Conservation (phyloP, 345 rosid genomes). For the Mangifera indica region DNA sequence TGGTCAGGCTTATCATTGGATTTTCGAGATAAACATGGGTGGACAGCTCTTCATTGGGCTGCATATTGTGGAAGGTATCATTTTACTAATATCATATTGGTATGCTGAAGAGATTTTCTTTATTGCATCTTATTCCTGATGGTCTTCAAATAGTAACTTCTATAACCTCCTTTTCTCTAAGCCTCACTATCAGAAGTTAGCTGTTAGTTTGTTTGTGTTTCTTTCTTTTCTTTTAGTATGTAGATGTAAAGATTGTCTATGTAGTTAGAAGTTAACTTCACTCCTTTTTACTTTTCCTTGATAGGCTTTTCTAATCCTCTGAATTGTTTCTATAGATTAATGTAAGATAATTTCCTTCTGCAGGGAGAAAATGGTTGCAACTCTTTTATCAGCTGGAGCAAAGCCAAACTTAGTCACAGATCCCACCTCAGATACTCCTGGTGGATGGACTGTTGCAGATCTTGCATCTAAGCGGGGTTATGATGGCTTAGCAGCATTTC, state of each 20-base stretch:
- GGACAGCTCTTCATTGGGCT: slow-evolving; percentile 99
- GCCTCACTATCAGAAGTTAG: not conserved
- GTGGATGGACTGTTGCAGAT: slow-evolving; percentile 84
- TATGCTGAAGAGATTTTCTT: not conserved
- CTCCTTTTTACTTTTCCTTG: slow-evolving; percentile 5
- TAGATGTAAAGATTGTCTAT: not conserved
- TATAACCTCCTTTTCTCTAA: not conserved
- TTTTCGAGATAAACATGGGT: slow-evolving; percentile 85
- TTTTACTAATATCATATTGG: slow-evolving; percentile 6
- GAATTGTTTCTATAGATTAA: slow-evolving; percentile 8
- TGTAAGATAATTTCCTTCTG: slow-evolving; percentile 24
- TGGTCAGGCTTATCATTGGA: slow-evolving; percentile 75
- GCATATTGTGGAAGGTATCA: slow-evolving; percentile 76
- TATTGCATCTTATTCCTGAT: not conserved
- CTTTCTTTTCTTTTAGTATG: not conserved
- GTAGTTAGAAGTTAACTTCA: not conserved
- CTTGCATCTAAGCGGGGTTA: slow-evolving; percentile 69
- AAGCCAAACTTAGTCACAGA: slow-evolving; percentile 85
- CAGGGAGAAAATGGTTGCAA: slow-evolving; percentile 93
- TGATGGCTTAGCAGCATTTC: slow-evolving; percentile 86
- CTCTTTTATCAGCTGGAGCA: slow-evolving; percentile 88
- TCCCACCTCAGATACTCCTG: slow-evolving; percentile 62
- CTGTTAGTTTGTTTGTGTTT: not conserved
- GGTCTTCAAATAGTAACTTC: not conserved
- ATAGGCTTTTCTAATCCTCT: not conserved